Evolutionary conservation across 352 stramenopile species (phyloP).

Genomic region (Pythium sukuiense): DNA sequence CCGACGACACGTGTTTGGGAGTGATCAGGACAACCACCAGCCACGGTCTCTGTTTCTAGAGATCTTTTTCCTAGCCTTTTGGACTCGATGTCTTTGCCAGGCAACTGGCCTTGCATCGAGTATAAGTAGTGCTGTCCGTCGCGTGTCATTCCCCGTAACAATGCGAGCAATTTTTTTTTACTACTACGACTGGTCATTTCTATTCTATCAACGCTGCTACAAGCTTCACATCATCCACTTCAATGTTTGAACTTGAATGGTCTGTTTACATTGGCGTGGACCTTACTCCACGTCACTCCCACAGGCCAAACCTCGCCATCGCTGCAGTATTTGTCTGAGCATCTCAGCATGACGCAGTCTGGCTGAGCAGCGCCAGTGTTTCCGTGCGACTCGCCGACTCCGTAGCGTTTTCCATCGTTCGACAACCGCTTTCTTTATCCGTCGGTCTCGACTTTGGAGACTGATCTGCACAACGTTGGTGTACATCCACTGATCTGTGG

Average conservation of each 20-base stretch:
- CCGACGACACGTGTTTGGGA: too few relatives aligned
- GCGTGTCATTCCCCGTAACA: neutral
- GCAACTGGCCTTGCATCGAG: neutral
- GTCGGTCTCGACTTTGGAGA: neutral
- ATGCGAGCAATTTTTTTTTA: neutral
- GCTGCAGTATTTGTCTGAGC: neutral
- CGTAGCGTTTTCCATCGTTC: neutral
- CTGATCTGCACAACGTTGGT: neutral
- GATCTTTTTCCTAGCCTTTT: neutral
- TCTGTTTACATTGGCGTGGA: too few relatives aligned
- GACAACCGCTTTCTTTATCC: neutral
- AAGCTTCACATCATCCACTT: too few relatives aligned
- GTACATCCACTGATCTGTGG: neutral
- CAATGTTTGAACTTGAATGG: neutral
- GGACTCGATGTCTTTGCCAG: neutral
- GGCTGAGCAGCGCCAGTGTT: neutral
- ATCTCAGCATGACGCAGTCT: neutral
- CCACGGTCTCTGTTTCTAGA: neutral
- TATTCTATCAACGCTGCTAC: too few relatives aligned
- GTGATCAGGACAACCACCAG: neutral
- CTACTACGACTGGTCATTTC: too few relatives aligned
- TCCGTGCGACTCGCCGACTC: neutral
- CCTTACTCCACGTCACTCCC: neutral
- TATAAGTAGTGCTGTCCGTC: neutral
- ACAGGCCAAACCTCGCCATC: neutral